Evolutionary conservation across 2,329 filamentous ascomycete species (phyloP), one percentile per base, ranked within the genome.

Genomic region (Microcera coccophila): DNA sequence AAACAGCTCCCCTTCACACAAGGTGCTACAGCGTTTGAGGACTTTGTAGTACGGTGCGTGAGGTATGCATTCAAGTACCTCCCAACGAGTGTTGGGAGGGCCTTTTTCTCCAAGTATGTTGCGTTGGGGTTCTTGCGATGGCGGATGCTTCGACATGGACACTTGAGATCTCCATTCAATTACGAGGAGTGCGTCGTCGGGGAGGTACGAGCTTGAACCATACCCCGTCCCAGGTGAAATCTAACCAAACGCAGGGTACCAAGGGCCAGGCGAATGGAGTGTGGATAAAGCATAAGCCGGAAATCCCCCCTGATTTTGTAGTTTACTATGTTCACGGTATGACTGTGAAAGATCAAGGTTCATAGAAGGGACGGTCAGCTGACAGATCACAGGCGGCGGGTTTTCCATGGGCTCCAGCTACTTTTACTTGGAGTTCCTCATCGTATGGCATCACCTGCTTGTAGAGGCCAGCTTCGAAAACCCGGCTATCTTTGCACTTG

Each of bases 361-460:
- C 7, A 26, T 32, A n/a, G 8, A 7, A 7, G 7, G 29, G n/a
- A n/a, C n/a, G 5, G 29, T 32, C 11, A n/a, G 15, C 15, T 32
- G 29, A 32, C n/a, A 15, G 29, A n/a, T 39, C 26, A 15, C 31
- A 85, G 82, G 85, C 14, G 89, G 89, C 17, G 89, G 89, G 1
- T 93, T 94, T 62, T 79, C 81, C 5, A 87, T 94, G 82, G 89
- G 88, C 3, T 89, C 85, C 11, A 73, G 77, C 15, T 86, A 85
- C 67, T 94, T 94, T 63, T 94, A 94, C 62, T 76, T 90, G 26
- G 89, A 94, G 57, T 93, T 91, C 53, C 72, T 94, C 3, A 69
- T 91, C 41, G 78, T 81, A 8, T 89, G 84, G 83, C 69, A 87
- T 11, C 71, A 74, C 33, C 67, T 89, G 15, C 72, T 94, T 29